Percentiles rank a stretch among this genome's conserved stretches.
Conservation (phyloP, 441 rosid species). For the Pelargonium citronellum region DNA sequence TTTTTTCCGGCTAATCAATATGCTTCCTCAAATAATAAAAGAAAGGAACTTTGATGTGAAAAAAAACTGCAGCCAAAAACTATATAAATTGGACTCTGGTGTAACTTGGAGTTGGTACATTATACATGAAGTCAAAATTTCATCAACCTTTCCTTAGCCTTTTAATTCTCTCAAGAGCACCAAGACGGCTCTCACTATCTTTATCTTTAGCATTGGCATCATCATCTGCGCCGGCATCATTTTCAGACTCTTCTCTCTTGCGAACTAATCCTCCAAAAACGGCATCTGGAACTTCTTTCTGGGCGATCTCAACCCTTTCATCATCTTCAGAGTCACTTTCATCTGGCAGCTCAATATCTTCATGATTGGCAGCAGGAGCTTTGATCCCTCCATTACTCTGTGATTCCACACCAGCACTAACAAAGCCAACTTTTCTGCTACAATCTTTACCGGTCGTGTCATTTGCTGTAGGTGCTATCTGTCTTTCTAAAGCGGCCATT, state of each 20-base stretch:
- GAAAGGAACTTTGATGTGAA: too few relatives aligned
- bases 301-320: conserved; percentile 63
- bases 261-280: conserved; percentile 73
- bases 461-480: conserved; percentile 49
- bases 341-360: conserved; percentile 79
- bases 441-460: conserved; percentile 34
- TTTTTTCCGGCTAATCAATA: too few relatives aligned
- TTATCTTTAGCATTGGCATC: conserved; percentile 19
- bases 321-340: conserved; percentile 76
- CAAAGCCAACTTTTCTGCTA: conserved; percentile 65
- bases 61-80: too few relatives aligned
- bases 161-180: conserved; percentile 83
- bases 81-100: neutral
- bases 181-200: conserved; percentile 51
- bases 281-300: conserved; percentile 74
- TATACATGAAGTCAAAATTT: neutral
- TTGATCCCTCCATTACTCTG: conserved; percentile 42
- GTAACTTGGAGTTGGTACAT: neutral
- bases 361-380: conserved; percentile 38
- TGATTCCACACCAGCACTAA: conserved; percentile 77
- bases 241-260: conserved; percentile 55
- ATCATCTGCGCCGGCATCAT: conserved; percentile 24
- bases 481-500: conserved; percentile 90
- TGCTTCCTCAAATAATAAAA: too few relatives aligned
- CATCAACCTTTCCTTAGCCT: conserved; percentile 44